A percentile compares a stretch with the other conserved stretches of the same genome.
Evolutionary conservation across 352 stramenopile genomes (phyloP).

Genomic region (Phytophthora syringae): DNA sequence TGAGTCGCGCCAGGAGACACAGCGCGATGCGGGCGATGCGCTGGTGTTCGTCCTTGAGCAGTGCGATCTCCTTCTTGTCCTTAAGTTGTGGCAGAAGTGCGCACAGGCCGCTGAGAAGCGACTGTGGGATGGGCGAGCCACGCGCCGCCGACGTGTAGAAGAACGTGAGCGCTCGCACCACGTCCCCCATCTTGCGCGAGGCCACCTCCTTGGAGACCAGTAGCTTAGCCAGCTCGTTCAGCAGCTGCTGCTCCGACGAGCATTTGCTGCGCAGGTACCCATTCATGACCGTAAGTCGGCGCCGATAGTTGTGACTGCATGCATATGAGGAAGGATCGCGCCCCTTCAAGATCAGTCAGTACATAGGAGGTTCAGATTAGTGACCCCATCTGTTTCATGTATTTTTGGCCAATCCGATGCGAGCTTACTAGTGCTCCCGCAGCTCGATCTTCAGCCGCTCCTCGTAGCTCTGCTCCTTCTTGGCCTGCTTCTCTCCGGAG

Average conservation of each 20-base stretch:
- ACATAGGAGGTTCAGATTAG: too few species aligned
- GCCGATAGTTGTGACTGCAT: background rate
- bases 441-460: slow-evolving; percentile 76
- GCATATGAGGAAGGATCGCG: too few species aligned
- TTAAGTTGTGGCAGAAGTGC: slow-evolving; percentile 72
- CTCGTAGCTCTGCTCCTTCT: slow-evolving; percentile 69
- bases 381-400: too few species aligned
- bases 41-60: slow-evolving; percentile 61
- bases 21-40: slow-evolving; percentile 67
- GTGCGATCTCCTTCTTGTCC: slow-evolving; percentile 64
- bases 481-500: slow-evolving; percentile 52
- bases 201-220: slow-evolving; percentile 63
- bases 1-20: slow-evolving; percentile 64
- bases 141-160: slow-evolving; percentile 74
- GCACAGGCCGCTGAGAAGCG: slow-evolving; percentile 71
- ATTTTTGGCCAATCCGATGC: too few species aligned
- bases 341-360: slow-evolving; percentile 36
- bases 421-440: background rate
- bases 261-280: slow-evolving; percentile 72
- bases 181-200: slow-evolving; percentile 73
- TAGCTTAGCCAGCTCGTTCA: slow-evolving; percentile 81
- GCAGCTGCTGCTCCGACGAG: slow-evolving; percentile 83
- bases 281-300: slow-evolving; percentile 52
- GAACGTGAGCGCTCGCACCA: slow-evolving; percentile 73
- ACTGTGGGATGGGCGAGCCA: slow-evolving; percentile 53